Evolutionary conservation across 371 early-diverging fungal species (phyloP).

Genomic region (Circinella umbellata): DNA sequence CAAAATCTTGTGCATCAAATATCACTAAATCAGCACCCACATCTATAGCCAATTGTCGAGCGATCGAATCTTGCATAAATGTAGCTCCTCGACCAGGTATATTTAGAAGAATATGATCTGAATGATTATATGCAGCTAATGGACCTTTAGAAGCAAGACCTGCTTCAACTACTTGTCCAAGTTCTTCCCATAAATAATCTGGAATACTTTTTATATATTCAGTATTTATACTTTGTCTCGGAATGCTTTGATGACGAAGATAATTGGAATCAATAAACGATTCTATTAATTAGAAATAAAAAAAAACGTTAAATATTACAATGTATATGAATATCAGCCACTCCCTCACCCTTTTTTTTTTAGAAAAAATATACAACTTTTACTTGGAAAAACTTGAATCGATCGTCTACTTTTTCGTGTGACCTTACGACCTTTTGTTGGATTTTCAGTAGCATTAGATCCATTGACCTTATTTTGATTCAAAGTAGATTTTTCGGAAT

Average conservation of each 20-base stretch:
- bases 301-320: background rate
- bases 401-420: conserved; percentile 21
- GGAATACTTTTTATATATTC: conserved; percentile 24
- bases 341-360: too few relatives aligned
- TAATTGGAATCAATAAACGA: conserved; percentile 17
- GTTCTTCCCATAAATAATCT: conserved; percentile 38
- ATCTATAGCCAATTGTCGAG: conserved; percentile 28
- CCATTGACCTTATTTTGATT: background rate
- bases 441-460: background rate
- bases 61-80: conserved; percentile 44
- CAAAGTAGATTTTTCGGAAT: background rate
- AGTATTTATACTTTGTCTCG: conserved; percentile 4
- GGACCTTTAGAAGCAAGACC: conserved; percentile 38
- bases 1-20: conserved; percentile 55
- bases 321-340: too few relatives aligned
- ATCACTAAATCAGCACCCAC: conserved; percentile 35
- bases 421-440: conserved; percentile 19
- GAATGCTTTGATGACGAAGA: conserved; percentile 5
- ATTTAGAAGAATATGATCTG: conserved; percentile 38
- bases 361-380: background rate
- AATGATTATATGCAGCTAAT: conserved; percentile 32
- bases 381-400: conserved; percentile 14
- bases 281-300: conserved; percentile 2
- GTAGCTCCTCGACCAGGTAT: conserved; percentile 39
- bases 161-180: conserved; percentile 28